A percentile compares a stretch with the other conserved stretches of the same genome.
Conservation (phyloP, 2,329 filamentous ascomycete genomes). For the Aureobasidium sp. region DNA sequence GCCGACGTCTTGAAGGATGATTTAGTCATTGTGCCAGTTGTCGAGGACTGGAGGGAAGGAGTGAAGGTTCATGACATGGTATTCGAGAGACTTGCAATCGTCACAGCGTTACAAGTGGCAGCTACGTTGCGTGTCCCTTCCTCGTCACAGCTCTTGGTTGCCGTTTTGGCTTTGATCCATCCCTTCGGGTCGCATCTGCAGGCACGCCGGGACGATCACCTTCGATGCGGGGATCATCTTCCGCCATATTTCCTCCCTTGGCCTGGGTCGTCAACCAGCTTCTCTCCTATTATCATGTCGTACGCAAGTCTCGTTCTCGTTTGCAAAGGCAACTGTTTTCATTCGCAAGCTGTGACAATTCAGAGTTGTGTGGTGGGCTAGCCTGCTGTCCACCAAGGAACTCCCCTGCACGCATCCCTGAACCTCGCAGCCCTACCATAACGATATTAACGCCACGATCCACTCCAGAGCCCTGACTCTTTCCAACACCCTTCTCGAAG, state of each 20-base stretch:
- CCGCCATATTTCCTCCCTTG: not conserved
- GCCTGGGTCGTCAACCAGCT: not conserved
- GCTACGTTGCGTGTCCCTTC: not conserved
- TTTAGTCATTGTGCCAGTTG: not conserved
- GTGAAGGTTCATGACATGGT: not conserved
- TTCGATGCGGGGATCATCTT: not conserved
- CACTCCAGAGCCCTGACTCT: not conserved
- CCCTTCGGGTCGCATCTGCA: not conserved
- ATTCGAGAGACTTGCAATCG: not conserved
- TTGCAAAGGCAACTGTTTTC: not conserved
- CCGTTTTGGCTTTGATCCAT: not conserved
- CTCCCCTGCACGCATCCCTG: constrained; percentile 69
- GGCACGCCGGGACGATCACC: not conserved
- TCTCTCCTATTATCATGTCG: not conserved
- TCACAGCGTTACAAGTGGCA: not conserved
- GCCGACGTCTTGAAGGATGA: not conserved
- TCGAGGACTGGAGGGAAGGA: not conserved
- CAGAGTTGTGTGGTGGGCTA: not conserved
- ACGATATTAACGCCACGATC: constrained; percentile 24
- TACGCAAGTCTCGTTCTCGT: not conserved
- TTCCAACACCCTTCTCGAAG: not conserved
- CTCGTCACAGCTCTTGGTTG: not conserved
- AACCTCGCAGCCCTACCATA: constrained; percentile 61
- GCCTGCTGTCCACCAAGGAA: not conserved
- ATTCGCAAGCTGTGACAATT: not conserved